Base-by-base conservation (phyloP, 768 basidiomycete species). In the Suillus subaureus region DNA sequence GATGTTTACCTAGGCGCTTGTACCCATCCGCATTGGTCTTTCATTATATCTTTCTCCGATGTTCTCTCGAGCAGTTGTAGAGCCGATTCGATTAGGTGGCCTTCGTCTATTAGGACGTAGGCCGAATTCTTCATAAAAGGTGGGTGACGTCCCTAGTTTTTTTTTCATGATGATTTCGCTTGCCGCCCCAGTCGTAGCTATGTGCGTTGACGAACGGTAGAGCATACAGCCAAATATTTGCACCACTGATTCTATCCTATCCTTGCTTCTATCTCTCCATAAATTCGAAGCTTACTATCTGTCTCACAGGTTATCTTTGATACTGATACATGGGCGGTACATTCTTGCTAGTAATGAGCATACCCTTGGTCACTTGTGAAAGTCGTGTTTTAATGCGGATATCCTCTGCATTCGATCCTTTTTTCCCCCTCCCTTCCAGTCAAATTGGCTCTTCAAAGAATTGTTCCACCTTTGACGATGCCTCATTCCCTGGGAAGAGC, bases 161-260 rank as follows among this genome's bases (percentile, higher is more conserved):
- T 66, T 28, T 54, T 66, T 31, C 42, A 55, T 82, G 88, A 89
- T 87, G 88, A 87, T 79, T 84, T 83, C 84, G 74, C 75, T 83
- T 88, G 88, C 87, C 87, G 88, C 88, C 88, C 88, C 88, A 89
- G 88, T 88, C 88, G 80, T 88, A 89, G 85, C 83, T 74, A 68
- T 62, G 33, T 70, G 82, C 86, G 61, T 78, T 89, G 88, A 89
- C 83, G 88, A 89, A 75, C 71, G 85, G 87, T 80, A 80, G 80
- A 84, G 87, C 87, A 87, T 79, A 31, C 35, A 87, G 85, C 87
- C 87, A 89, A 89, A 85, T 73, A 74, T 74, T 84, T 86, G 87
- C 85, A 88, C 77, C 77, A 79, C 88, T 89, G 88, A 89, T 70
- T 69, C 63, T 70, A 65, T 67, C 68, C 63, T 70, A 64, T 67